Evolutionary conservation across 2,329 filamentous ascomycete genomes (phyloP).

Genomic region (Reticulascus tulasneorum): DNA sequence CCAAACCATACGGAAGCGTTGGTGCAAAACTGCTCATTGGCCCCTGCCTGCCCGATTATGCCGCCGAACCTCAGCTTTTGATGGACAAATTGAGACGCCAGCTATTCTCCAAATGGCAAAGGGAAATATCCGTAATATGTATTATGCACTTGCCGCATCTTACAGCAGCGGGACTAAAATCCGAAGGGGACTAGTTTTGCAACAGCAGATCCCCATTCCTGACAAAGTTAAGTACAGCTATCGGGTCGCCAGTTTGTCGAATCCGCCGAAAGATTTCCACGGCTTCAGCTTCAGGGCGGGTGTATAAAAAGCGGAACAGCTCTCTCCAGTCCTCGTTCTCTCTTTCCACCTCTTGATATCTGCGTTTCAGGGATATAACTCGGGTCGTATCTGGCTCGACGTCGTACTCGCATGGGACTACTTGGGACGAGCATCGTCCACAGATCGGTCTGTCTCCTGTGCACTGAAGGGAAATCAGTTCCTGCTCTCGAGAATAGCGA

Average conservation of each 20-base stretch:
- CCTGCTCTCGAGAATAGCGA: no score
- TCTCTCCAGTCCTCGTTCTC: constrained; percentile 7
- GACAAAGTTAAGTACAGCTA: constrained; percentile 4
- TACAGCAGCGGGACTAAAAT: no score
- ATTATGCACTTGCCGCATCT: no score
- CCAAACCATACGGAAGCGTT: no score
- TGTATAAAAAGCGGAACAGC: neutral
- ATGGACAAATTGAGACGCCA: no score
- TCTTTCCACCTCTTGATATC: constrained; percentile 6
- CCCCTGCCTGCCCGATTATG: no score
- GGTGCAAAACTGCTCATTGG: no score
- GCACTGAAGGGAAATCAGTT: neutral
- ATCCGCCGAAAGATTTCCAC: constrained; percentile 5
- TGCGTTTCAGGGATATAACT: constrained; percentile 1
- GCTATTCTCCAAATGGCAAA: no score
- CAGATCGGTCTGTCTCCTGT: constrained; percentile 9
- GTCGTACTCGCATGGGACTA: constrained; percentile 7
- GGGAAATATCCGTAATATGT: no score
- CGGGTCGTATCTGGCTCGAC: constrained; percentile 9
- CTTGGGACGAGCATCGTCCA: constrained; percentile 4
- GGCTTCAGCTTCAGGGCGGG: constrained; percentile 1
- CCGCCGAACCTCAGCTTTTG: no score
- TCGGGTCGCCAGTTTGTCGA: constrained; percentile 4
- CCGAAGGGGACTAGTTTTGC: no score
- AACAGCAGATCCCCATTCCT: constrained; percentile 4